phyloP scores from a whole-genome alignment of 2,329 filamentous ascomycete genomes.

The Botryotinia globosa region DNA sequence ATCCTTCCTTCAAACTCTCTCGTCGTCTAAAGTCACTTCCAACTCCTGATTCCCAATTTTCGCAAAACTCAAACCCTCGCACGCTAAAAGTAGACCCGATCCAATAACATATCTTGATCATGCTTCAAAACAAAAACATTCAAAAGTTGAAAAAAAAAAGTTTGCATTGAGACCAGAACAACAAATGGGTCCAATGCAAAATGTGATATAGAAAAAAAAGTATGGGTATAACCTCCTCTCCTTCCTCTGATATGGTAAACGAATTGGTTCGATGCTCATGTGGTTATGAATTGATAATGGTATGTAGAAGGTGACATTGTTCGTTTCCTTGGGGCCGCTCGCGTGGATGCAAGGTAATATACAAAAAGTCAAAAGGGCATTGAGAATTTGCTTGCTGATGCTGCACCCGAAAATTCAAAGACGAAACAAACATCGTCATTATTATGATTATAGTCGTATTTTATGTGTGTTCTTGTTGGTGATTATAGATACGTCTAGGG shows the following conservation, averaged over 20 bases:
- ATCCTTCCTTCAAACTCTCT: background rate
- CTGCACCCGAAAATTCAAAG: background rate
- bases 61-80: background rate
- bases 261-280: background rate
- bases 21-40: background rate
- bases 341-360: conserved; percentile 7
- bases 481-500: conserved; percentile 23
- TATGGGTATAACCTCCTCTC: conserved; percentile 9
- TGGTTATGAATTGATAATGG: background rate
- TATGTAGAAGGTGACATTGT: background rate
- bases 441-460: conserved; percentile 21
- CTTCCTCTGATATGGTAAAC: conserved; percentile 4
- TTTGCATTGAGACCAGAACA: background rate
- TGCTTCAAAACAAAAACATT: background rate
- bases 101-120: background rate
- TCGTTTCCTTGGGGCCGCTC: background rate
- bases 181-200: conserved; percentile 3
- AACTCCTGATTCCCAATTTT: background rate
- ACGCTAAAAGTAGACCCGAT: background rate
- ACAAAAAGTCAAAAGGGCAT: conserved; percentile 9
- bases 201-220: conserved; percentile 13
- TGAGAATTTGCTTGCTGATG: background rate
- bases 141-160: background rate
- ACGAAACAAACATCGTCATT: background rate
- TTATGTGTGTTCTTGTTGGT: conserved; percentile 3